These are phyloP conservation scores for Amyloporia xantha DNA, from an alignment of 768 basidiomycete genomes.

Conservation along the genomic window DNA sequence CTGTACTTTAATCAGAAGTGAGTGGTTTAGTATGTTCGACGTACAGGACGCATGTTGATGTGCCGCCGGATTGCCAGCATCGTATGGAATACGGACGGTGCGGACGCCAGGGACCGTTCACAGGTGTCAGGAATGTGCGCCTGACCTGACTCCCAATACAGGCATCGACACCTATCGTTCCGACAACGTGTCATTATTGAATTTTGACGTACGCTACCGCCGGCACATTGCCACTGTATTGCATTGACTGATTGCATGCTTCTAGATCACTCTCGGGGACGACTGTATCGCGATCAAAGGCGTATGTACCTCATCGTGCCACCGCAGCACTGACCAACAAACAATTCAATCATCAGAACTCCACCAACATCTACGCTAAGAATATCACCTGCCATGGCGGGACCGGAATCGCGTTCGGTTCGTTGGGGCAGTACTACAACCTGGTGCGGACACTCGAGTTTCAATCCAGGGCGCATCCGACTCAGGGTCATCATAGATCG, in stretches of 20 bases:
- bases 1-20: conserved; percentile 45
- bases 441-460: conserved; percentile 29
- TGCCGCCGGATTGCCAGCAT: conserved; percentile 27
- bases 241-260: no score
- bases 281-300: conserved; percentile 63
- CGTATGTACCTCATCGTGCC: conserved; percentile 28
- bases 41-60: background rate
- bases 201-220: conserved; percentile 43
- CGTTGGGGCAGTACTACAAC: conserved; percentile 50
- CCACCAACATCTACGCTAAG: conserved; percentile 41
- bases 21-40: background rate
- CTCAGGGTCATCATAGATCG: conserved; percentile 30
- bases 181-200: conserved; percentile 38
- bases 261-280: conserved; percentile 48
- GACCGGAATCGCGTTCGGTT: conserved; percentile 56
- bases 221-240: no score
- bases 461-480: background rate
- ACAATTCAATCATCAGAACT: conserved; percentile 33
- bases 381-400: conserved; percentile 52
- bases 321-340: background rate
- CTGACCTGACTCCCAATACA: conserved; percentile 17
- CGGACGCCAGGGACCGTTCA: background rate
- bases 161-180: conserved; percentile 53
- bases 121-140: background rate
- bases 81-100: conserved; percentile 57